phyloP scores from a whole-genome alignment of 2,329 filamentous ascomycete genomes.

The Aspergillus spinulosporus region DNA sequence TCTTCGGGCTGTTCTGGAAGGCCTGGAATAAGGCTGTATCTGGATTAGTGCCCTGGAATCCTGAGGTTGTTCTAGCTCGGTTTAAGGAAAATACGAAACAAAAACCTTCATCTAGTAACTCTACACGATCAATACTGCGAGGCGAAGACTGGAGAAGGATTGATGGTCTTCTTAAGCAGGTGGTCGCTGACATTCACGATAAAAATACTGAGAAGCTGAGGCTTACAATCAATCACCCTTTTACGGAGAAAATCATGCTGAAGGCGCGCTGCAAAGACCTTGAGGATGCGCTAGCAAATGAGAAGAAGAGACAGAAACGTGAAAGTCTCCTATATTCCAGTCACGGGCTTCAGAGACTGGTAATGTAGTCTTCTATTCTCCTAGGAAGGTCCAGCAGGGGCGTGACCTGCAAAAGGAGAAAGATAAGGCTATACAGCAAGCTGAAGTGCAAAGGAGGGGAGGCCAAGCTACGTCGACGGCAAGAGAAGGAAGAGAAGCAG shows the following conservation, averaged over 20 bases:
- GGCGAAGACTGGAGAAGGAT: conserved; percentile 8
- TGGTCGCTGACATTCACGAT: conserved; percentile 6
- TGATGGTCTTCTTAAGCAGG: conserved; percentile 5
- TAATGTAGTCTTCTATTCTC: conserved; percentile 5
- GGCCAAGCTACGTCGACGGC: neutral
- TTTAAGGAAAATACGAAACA: neutral
- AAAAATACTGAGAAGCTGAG: conserved; percentile 11
- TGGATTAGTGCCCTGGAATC: conserved; percentile 1
- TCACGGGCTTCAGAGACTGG: neutral
- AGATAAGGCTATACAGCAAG: neutral
- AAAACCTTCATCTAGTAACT: conserved; percentile 1
- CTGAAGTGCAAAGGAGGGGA: neutral
- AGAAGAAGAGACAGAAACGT: conserved; percentile 6
- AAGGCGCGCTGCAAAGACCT: conserved; percentile 4
- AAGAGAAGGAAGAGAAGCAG: conserved; percentile 9
- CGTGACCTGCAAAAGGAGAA: neutral
- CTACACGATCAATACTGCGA: neutral
- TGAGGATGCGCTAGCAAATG: neutral
- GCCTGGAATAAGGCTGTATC: conserved; percentile 4
- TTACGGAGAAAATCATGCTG: conserved; percentile 8
- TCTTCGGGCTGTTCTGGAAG: conserved; percentile 9
- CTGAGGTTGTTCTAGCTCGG: conserved; percentile 4
- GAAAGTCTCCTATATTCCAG: neutral
- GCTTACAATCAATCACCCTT: conserved; percentile 1
- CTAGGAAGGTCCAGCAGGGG: conserved; percentile 11